These are phyloP conservation scores for Grammothele lineata DNA, from an alignment of 768 basidiomycete genomes.

Conservation along the genomic window DNA sequence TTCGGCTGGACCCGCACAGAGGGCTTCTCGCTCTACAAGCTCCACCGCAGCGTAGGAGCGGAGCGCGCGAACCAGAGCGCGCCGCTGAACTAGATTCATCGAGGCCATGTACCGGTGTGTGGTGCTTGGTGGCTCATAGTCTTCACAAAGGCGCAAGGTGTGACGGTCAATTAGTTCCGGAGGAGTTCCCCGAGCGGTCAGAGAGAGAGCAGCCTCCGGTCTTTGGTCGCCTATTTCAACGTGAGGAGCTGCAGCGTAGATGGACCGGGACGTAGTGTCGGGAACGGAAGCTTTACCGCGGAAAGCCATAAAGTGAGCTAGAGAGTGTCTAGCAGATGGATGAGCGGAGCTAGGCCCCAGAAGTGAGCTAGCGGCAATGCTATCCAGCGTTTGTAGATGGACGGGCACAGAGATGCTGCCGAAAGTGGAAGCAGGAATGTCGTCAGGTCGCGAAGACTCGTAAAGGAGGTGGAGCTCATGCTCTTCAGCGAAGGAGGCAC, in stretches of 20 bases:
- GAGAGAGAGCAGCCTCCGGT: too few relatives aligned
- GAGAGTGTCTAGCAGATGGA: slow-evolving; percentile 6
- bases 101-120: slow-evolving; percentile 68
- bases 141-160: slow-evolving; percentile 13
- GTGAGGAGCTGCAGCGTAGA: too few relatives aligned
- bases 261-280: too few relatives aligned
- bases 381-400: too few relatives aligned
- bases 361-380: neutral
- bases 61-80: slow-evolving; percentile 51
- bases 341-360: neutral
- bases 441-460: too few relatives aligned
- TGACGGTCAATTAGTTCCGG: slow-evolving; percentile 16
- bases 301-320: slow-evolving; percentile 14
- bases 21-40: slow-evolving; percentile 59
- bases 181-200: slow-evolving; percentile 1
- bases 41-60: slow-evolving; percentile 43
- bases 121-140: slow-evolving; percentile 34
- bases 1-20: slow-evolving; percentile 29
- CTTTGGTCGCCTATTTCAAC: too few relatives aligned
- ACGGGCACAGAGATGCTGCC: too few relatives aligned
- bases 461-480: too few relatives aligned
- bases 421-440: too few relatives aligned
- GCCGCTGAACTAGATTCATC: slow-evolving; percentile 64
- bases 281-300: slow-evolving; percentile 5
- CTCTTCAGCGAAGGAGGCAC: neutral